These are phyloP conservation scores for Citrullus amarus DNA, from an alignment of 306 rosid genomes.

Conservation along the genomic window DNA sequence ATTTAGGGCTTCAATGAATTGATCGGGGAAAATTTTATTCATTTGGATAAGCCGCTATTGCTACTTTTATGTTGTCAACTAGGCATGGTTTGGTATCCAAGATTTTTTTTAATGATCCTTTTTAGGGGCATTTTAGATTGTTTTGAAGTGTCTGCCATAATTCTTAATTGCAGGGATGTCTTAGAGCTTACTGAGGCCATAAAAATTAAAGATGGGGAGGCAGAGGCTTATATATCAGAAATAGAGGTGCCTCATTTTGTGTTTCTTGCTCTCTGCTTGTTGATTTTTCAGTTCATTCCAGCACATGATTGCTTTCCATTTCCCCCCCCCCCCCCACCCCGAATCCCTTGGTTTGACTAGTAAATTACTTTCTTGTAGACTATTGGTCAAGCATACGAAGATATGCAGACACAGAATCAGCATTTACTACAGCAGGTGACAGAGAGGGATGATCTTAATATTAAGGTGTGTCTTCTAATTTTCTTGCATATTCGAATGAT, in stretches of 20 bases:
- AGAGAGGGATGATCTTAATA: constrained; percentile 93
- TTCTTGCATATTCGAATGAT: neutral
- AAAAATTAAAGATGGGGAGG: constrained; percentile 69
- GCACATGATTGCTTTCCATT: neutral
- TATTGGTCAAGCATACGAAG: constrained; percentile 97
- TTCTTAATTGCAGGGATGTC: constrained; percentile 40
- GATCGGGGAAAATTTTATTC: neutral
- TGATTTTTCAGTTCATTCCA: neutral
- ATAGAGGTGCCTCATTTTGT: constrained; percentile 55
- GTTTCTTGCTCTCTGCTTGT: neutral
- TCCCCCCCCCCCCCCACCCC: neutral
- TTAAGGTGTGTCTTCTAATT: constrained; percentile 50
- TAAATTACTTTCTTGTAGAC: constrained; percentile 40
- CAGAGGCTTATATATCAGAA: constrained; percentile 87
- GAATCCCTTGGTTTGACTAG: constrained; percentile 3
- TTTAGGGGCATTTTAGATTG: neutral
- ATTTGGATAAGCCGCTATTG: neutral
- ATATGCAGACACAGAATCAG: constrained; percentile 97
- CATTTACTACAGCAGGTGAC: constrained; percentile 76
- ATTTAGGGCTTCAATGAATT: neutral
- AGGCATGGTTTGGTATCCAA: neutral
- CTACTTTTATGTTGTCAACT: neutral
- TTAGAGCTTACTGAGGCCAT: constrained; percentile 77
- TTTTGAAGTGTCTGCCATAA: constrained; percentile 7
- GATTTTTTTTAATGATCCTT: neutral